Evolutionary conservation across 345 rosid genomes (phyloP).

Genomic region (Eutrema japonicum): DNA sequence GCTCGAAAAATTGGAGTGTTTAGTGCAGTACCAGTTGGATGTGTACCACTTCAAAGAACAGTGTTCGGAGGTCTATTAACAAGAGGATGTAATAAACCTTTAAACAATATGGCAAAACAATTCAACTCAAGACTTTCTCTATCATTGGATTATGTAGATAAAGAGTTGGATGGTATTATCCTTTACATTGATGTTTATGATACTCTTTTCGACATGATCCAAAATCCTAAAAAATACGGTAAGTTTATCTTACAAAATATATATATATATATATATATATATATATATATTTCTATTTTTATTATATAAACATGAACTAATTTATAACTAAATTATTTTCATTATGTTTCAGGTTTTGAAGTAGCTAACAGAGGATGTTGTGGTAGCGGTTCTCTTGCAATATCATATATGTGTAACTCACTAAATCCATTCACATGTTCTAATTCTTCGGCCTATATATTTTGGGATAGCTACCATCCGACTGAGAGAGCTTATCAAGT

Average conservation of each 20-base stretch:
- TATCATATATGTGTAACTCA: conserved; percentile 50
- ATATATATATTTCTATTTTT: not conserved
- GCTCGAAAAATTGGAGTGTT: conserved; percentile 35
- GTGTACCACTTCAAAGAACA: conserved; percentile 41
- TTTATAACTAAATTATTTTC: not conserved
- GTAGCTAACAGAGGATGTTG: conserved; percentile 56
- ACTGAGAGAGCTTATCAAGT: conserved; percentile 54
- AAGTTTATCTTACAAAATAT: not conserved
- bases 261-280: not conserved
- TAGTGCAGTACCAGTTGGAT: conserved; percentile 34
- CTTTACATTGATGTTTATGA: conserved; percentile 53
- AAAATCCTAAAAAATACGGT: conserved; percentile 35
- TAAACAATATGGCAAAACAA: conserved; percentile 29
- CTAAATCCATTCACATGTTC: conserved; percentile 42
- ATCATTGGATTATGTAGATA: conserved; percentile 6
- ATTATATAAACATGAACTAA: not conserved
- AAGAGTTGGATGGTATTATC: conserved; percentile 35
- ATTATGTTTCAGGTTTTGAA: conserved; percentile 45
- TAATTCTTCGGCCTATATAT: conserved; percentile 47
- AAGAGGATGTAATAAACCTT: not conserved
- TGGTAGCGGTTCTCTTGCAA: conserved; percentile 53
- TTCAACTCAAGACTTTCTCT: conserved; percentile 32
- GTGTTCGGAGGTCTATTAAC: conserved; percentile 21
- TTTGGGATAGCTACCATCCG: conserved; percentile 70
- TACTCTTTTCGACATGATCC: conserved; percentile 52